Conservation (phyloP, 805 yeast genomes). For the Metschnikowia rubicola region DNA sequence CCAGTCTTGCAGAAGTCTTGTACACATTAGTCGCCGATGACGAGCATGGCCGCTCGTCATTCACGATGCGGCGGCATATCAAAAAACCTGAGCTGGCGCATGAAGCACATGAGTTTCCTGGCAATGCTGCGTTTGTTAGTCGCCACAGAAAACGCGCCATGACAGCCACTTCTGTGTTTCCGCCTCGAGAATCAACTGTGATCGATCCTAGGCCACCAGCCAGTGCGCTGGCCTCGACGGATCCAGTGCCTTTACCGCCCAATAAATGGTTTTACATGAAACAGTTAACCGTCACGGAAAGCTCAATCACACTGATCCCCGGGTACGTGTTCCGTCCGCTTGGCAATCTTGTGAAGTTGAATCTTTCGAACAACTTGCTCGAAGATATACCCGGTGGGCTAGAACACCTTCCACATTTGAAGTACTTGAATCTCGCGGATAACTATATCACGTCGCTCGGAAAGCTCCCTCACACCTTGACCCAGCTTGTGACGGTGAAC, state of each 20-base stretch:
- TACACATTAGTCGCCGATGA: slow-evolving; percentile 54
- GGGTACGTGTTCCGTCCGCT: slow-evolving; percentile 38
- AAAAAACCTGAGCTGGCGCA: slow-evolving; percentile 8
- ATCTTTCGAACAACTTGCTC: slow-evolving; percentile 53
- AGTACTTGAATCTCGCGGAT: slow-evolving; percentile 44
- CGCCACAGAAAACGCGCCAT: slow-evolving; percentile 13
- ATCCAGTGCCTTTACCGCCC: slow-evolving; percentile 29
- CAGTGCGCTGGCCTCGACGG: not conserved
- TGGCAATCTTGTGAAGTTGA: slow-evolving; percentile 42
- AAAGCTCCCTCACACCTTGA: slow-evolving; percentile 34
- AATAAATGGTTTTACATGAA: slow-evolving; percentile 39
- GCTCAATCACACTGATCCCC: slow-evolving; percentile 37
- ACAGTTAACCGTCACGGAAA: slow-evolving; percentile 39
- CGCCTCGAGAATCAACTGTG: not conserved
- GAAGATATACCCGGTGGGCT: slow-evolving; percentile 53
- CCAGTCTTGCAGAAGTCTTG: slow-evolving; percentile 51
- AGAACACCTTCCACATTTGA: slow-evolving; percentile 43
- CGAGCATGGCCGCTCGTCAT: slow-evolving; percentile 38
- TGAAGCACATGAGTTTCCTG: not conserved
- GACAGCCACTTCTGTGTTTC: slow-evolving; percentile 9
- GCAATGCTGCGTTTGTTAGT: not conserved
- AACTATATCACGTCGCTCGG: slow-evolving; percentile 35
- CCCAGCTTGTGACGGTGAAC: slow-evolving; percentile 43
- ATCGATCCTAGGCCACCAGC: not conserved
- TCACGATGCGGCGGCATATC: slow-evolving; percentile 24